Percentiles rank a stretch among this genome's conserved stretches.
phyloP scores from a whole-genome alignment of 495 filamentous ascomycete species.

The Apiosordaria backusii region DNA sequence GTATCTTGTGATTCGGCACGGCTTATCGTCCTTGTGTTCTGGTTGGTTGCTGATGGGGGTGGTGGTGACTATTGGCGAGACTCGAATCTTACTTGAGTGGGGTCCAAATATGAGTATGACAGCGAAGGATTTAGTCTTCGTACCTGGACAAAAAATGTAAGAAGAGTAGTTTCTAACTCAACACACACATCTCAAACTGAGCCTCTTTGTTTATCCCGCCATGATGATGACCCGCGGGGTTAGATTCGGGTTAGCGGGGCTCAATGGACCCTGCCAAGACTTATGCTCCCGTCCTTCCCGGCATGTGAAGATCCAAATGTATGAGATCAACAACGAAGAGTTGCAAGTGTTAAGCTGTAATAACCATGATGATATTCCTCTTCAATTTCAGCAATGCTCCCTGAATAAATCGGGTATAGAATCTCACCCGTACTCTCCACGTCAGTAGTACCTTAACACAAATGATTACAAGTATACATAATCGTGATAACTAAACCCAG shows the following conservation, averaged over 20 bases:
- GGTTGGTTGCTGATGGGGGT: background rate
- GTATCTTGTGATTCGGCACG: background rate
- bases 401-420: background rate
- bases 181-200: conserved; percentile 53
- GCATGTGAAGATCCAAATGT: conserved; percentile 25
- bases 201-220: background rate
- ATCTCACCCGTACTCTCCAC: background rate
- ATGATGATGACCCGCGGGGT: background rate
- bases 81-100: too few relatives aligned
- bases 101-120: too few relatives aligned
- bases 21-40: background rate
- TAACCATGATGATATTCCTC: background rate
- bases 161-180: background rate
- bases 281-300: conserved; percentile 78
- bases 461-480: background rate
- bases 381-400: background rate
- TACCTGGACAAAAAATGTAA: background rate
- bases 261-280: conserved; percentile 68
- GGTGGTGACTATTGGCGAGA: background rate
- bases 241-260: background rate
- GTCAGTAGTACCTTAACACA: background rate
- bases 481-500: background rate
- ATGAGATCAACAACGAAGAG: too few relatives aligned
- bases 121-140: too few relatives aligned
- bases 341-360: background rate